Evolutionary conservation across 345 rosid species (phyloP).

Genomic region (Trapa bicornis): DNA sequence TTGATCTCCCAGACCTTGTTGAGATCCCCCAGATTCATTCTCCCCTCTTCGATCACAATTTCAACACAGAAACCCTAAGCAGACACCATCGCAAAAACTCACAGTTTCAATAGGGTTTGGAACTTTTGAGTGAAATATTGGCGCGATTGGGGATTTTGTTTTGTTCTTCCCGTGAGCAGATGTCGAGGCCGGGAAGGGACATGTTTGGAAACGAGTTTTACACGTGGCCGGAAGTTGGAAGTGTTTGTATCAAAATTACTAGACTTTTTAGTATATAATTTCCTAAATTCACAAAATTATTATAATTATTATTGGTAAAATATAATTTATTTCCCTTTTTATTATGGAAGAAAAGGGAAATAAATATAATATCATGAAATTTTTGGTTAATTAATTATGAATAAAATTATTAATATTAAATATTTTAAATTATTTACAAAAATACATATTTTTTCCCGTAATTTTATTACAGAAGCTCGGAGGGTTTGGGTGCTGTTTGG

Average conservation of each 20-base stretch:
- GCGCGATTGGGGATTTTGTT: background rate
- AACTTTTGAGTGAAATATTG: background rate
- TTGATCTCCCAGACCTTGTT: conserved; percentile 65
- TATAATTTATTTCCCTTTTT: too few relatives aligned
- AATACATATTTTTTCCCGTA: too few relatives aligned
- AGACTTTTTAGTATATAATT: too few relatives aligned
- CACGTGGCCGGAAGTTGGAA: background rate
- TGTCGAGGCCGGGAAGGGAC: background rate
- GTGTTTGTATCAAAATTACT: too few relatives aligned
- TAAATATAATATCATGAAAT: too few relatives aligned
- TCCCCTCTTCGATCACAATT: background rate
- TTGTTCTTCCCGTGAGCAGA: too few relatives aligned
- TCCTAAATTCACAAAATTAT: too few relatives aligned
- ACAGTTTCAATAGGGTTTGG: background rate
- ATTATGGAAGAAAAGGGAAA: too few relatives aligned
- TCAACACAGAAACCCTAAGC: background rate
- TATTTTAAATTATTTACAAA: too few relatives aligned
- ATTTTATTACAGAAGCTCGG: background rate
- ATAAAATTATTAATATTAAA: too few relatives aligned
- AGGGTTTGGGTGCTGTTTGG: background rate
- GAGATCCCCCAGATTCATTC: conserved; percentile 28
- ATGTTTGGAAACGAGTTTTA: background rate
- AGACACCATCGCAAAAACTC: background rate
- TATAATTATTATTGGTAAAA: too few relatives aligned
- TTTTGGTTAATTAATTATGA: too few relatives aligned